These are phyloP conservation scores for Dovyalis caffra DNA, from an alignment of 345 rosid species.

Conservation along the genomic window DNA sequence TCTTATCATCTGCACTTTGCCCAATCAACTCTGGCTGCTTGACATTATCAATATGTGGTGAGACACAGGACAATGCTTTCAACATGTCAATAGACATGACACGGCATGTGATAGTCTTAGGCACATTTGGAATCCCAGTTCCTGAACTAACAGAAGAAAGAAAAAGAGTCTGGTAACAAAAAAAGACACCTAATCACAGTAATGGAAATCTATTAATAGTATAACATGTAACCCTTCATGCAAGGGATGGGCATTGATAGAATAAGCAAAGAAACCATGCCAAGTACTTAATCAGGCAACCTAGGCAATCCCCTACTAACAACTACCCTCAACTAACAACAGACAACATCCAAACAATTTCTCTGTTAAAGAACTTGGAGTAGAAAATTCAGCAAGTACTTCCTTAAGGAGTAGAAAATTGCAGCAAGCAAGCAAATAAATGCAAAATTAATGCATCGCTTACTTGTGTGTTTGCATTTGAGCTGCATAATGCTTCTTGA, in stretches of 20 bases:
- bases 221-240: too few species aligned
- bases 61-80: slow-evolving; percentile 48
- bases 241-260: neutral
- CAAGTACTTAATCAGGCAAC: neutral
- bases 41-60: slow-evolving; percentile 29
- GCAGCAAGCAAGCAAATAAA: neutral
- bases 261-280: neutral
- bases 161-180: slow-evolving; percentile 23
- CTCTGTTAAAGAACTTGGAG: too few species aligned
- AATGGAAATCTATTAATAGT: neutral
- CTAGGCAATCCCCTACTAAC: neutral
- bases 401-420: neutral
- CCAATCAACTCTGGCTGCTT: slow-evolving; percentile 26
- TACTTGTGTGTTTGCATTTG: slow-evolving; percentile 76
- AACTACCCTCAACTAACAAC: neutral
- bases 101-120: slow-evolving; percentile 67
- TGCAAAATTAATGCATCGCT: slow-evolving; percentile 6
- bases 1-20: slow-evolving; percentile 25
- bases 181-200: slow-evolving; percentile 3
- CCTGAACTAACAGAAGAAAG: slow-evolving; percentile 56
- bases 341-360: neutral
- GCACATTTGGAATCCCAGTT: slow-evolving; percentile 48
- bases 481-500: slow-evolving; percentile 70
- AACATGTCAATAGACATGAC: slow-evolving; percentile 64
- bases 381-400: neutral